Evolutionary conservation across 2,329 filamentous ascomycete genomes (phyloP), one percentile per base, ranked within the genome.

Genomic region (Plectosphaerella plurivora): DNA sequence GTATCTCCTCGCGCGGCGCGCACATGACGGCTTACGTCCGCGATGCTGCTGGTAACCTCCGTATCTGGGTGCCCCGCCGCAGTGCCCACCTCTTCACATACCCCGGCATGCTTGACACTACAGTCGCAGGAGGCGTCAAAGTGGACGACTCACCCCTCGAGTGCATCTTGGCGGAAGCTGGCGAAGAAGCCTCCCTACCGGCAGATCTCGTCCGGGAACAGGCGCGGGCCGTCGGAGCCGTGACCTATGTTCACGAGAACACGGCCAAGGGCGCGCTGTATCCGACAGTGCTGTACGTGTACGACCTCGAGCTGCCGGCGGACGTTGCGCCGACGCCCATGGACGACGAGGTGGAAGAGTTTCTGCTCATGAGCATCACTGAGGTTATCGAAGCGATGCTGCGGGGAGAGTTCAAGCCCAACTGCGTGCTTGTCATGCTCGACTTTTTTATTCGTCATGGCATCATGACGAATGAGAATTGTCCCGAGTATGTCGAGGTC

Each of bases 361-460:
- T 95, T 63, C 73, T 81, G 57, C 71, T 92, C 57, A 83, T 86
- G 82, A 77, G 68, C 10, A 73, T 91, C 11, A 64, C 65, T 0
- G 71, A 79, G 61, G 82, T 92, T 5, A 76, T 82, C 63, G 64
- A 72, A 50, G 82, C 83, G 2, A 74, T 96, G 73, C 69, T 75
- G 16, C 73, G 73, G 15, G 84, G 84, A 3, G 83, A 90, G 65
- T 96, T 95, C 72, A 96, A 96, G 74, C 87, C 91, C 0, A 94
- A 95, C 62, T 91, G 89, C 60, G 85, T 87, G 24, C 65, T 87
- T 28, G 85, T 93, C 47, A 74, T 93, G 72, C 75, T 94, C 47
- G 90, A 95, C 62, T 96, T 96, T 66, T 83, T 95, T 60, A 73
- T 95, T 45, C 73, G 91, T 22, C 89, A 91, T 66, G 88, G 88